Base-by-base conservation (phyloP, 1,284 basidiomycete species). In the Tilletia walkeri region DNA sequence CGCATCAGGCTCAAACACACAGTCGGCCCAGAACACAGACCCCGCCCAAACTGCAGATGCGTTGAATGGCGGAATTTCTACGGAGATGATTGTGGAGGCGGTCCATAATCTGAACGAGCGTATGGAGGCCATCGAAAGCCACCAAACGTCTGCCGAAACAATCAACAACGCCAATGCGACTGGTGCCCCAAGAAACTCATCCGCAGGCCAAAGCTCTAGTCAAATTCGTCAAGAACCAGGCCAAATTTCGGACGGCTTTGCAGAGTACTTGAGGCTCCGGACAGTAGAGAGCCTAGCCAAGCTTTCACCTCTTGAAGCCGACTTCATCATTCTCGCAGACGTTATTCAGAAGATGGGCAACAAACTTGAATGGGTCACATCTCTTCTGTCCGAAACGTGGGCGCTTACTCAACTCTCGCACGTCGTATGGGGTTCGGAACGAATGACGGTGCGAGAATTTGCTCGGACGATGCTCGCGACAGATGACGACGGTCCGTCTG, bases 321-420 rank as follows among this genome's bases (percentile, higher is more conserved):
- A 53, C 50, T 53, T 53, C 50, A 7, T 53, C 50, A 18, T 24
- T 18, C 50, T 53, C 14, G 41, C 41, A 45, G 41, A 14, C 41
- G 14, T 9, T 14, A 45, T 45, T 7, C 41, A 45, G 12, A 38
- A 63, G 59, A 38, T 41, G 38, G 12, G 36, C 16, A 63, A 38
- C 34, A 7, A 38, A 38, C 59, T 63, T 14, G 59, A 63, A 4
- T 38, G 30, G 34, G 30, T 63, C 16, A 41, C 6, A 34, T 34
- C 12, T 10, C 59, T 39, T 34, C 38, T n/a, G 0, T 24, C 59
- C 16, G 59, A 63, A 38, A 41, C 38, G 2, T 63, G 59, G 59
- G 59, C 36, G 34, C 59, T 63, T 3, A 38, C 36, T 16, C 59
- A 63, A 34, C 30, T 63, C 12, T 38, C 59, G 59, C 59, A 56